phyloP scores from a whole-genome alignment of 2,329 filamentous ascomycete genomes.

The Penicillium decumbens region DNA sequence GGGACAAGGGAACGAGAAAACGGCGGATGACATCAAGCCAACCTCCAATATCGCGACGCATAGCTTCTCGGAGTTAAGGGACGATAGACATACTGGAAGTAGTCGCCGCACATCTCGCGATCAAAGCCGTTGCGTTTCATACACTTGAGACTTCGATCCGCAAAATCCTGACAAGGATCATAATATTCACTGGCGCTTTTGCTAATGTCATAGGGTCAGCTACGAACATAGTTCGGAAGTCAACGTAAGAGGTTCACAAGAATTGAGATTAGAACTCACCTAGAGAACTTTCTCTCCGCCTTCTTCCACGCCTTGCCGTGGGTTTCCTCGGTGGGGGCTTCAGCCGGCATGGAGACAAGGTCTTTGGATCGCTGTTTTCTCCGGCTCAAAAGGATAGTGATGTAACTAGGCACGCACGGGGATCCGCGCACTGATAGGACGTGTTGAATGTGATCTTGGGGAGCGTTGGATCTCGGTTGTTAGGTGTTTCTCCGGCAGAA shows the following conservation, averaged over 20 bases:
- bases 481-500: slow-evolving; percentile 17
- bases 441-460: slow-evolving; percentile 6
- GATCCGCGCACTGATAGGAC: neutral
- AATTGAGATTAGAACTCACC: slow-evolving; percentile 42
- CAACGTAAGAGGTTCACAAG: neutral
- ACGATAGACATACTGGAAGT: slow-evolving; percentile 67
- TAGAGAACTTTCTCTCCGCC: slow-evolving; percentile 58
- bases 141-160: slow-evolving; percentile 77
- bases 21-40: neutral
- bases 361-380: neutral
- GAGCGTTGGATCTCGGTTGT: slow-evolving; percentile 14
- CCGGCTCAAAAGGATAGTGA: neutral
- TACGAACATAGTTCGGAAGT: slow-evolving; percentile 5
- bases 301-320: slow-evolving; percentile 53
- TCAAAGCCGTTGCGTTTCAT: slow-evolving; percentile 84
- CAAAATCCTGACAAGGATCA: slow-evolving; percentile 93
- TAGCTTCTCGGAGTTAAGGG: neutral
- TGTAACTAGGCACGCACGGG: no score
- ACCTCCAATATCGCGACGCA: neutral
- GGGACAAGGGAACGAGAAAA: neutral
- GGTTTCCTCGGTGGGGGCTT: slow-evolving; percentile 14
- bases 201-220: slow-evolving; percentile 44
- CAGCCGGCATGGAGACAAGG: slow-evolving; percentile 18
- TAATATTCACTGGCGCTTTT: slow-evolving; percentile 87
- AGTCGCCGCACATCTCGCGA: slow-evolving; percentile 83